Evolutionary conservation across 2,329 filamentous ascomycete genomes (phyloP).

Genomic region (Fusarium anguioides): DNA sequence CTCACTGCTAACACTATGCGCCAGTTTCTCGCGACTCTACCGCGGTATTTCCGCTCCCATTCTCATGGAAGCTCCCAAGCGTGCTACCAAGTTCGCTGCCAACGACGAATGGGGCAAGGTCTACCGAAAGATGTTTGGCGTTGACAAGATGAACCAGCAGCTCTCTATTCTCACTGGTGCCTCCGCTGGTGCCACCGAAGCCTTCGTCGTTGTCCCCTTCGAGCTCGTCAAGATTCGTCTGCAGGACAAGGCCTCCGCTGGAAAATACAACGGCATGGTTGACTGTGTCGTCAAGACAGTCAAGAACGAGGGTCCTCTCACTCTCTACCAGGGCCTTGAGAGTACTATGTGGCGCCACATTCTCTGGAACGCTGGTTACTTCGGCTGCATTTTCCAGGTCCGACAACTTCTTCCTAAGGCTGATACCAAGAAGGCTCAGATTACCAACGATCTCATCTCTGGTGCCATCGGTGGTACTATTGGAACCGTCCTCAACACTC

Average conservation of each 20-base stretch:
- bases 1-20: slow-evolving; percentile 31
- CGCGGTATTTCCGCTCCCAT: slow-evolving; percentile 96
- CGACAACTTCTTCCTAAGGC: slow-evolving; percentile 83
- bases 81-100: slow-evolving; percentile 98
- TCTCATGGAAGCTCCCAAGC: slow-evolving; percentile 94
- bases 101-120: slow-evolving; percentile 98
- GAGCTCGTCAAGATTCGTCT: slow-evolving; percentile 98
- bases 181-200: slow-evolving; percentile 92
- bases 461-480: slow-evolving; percentile 87
- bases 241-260: slow-evolving; percentile 92
- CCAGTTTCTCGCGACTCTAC: slow-evolving; percentile 87
- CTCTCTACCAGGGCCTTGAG: slow-evolving; percentile 96
- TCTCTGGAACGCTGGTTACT: slow-evolving; percentile 93
- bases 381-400: slow-evolving; percentile 98
- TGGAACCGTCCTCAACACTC: slow-evolving; percentile 93
- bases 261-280: slow-evolving; percentile 85
- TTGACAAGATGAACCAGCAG: slow-evolving; percentile 88
- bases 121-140: slow-evolving; percentile 88
- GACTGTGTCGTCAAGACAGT: slow-evolving; percentile 87
- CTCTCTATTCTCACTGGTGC: slow-evolving; percentile 94
- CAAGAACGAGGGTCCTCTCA: slow-evolving; percentile 82
- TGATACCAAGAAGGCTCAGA: slow-evolving; percentile 82
- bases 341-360: slow-evolving; percentile 95
- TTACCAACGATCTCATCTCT: slow-evolving; percentile 87
- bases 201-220: slow-evolving; percentile 97